These are phyloP conservation scores for Excoecaria cochinchinensis DNA, from an alignment of 345 rosid species.

Conservation along the genomic window DNA sequence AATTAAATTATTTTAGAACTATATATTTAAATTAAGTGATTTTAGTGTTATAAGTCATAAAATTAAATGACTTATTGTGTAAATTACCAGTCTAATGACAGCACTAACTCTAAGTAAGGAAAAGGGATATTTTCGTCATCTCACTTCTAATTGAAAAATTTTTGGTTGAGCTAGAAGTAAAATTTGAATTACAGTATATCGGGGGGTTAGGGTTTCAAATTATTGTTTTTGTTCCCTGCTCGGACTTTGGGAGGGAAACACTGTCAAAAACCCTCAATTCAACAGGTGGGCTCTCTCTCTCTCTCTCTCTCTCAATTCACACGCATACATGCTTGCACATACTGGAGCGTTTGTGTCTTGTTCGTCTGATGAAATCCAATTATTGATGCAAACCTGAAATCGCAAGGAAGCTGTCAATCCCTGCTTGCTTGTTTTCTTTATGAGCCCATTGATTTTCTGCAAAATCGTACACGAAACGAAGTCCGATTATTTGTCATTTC, in stretches of 20 bases:
- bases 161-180: not conserved
- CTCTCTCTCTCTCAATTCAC: not conserved
- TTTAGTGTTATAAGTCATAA: too few species aligned
- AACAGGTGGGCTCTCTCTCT: slow-evolving; percentile 13
- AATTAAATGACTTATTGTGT: too few species aligned
- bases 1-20: too few species aligned
- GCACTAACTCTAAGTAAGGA: too few species aligned
- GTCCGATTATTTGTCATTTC: not conserved
- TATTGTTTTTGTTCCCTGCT: not conserved
- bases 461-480: not conserved
- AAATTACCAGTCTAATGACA: too few species aligned
- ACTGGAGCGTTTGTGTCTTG: not conserved
- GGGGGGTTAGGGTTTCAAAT: slow-evolving; percentile 29
- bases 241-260: slow-evolving; percentile 5
- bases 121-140: slow-evolving; percentile 6
- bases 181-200: slow-evolving; percentile 21
- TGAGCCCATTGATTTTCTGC: not conserved
- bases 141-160: not conserved
- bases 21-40: too few species aligned
- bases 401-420: not conserved
- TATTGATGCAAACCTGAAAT: not conserved
- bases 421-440: not conserved
- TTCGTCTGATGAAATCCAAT: not conserved
- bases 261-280: not conserved
- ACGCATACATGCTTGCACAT: too few species aligned